A percentile compares a stretch with the other conserved stretches of the same genome.
phyloP scores from a whole-genome alignment of 495 filamentous ascomycete species.

The Xylaria castorea region DNA sequence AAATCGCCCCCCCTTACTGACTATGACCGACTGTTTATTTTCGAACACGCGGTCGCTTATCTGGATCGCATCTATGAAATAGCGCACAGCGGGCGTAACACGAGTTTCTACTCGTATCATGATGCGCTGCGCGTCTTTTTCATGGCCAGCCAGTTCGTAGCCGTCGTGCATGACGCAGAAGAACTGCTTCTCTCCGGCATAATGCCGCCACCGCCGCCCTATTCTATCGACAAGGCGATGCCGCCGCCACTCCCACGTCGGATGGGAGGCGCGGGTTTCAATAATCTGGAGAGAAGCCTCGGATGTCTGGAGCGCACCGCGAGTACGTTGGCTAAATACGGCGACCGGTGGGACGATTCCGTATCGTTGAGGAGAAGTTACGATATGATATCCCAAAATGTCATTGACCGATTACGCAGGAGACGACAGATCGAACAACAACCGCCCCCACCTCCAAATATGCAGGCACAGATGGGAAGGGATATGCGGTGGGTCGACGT shows the following conservation, averaged over 20 bases:
- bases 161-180: conserved; percentile 64
- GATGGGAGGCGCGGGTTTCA: conserved; percentile 34
- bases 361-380: conserved; percentile 51
- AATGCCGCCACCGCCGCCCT: conserved; percentile 39
- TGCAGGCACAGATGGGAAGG: conserved; percentile 34
- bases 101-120: conserved; percentile 72
- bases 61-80: conserved; percentile 65
- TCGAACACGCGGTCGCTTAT: conserved; percentile 81
- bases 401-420: conserved; percentile 42
- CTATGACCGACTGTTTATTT: conserved; percentile 76
- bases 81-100: conserved; percentile 53
- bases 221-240: conserved; percentile 42
- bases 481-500: conserved; percentile 51
- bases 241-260: conserved; percentile 47
- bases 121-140: conserved; percentile 76
- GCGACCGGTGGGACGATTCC: conserved; percentile 58
- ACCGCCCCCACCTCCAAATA: conserved; percentile 32
- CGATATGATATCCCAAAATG: conserved; percentile 47
- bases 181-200: conserved; percentile 53
- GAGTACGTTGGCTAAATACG: conserved; percentile 54
- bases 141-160: conserved; percentile 72
- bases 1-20: conserved; percentile 67
- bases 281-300: conserved; percentile 55
- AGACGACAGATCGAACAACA: conserved; percentile 39
- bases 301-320: conserved; percentile 51